Conservation (phyloP, 345 rosid genomes). For the Gossypium arboreum region DNA sequence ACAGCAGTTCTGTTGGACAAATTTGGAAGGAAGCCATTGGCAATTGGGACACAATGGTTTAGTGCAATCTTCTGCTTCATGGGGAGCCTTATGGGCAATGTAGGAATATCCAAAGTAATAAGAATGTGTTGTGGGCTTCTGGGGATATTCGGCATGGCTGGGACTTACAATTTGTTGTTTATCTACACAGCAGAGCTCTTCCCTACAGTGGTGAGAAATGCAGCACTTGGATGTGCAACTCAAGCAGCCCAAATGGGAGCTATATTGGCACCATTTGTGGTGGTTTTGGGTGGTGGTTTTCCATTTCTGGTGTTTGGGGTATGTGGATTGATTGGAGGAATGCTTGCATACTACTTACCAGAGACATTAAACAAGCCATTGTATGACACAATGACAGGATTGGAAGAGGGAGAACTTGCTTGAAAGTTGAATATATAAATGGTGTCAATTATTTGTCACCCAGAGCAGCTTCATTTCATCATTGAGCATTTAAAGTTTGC, state of each 20-base stretch:
- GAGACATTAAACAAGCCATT: slow-evolving; percentile 79
- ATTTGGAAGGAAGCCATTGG: slow-evolving; percentile 76
- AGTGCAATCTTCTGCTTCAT: slow-evolving; percentile 65
- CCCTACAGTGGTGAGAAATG: slow-evolving; percentile 90
- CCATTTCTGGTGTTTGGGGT: slow-evolving; percentile 70
- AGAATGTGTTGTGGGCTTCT: slow-evolving; percentile 68
- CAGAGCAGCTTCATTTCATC: background rate
- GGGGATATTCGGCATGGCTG: slow-evolving; percentile 87
- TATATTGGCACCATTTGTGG: slow-evolving; percentile 80
- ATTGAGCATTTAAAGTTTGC: background rate
- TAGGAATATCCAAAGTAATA: slow-evolving; percentile 56
- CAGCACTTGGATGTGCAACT: slow-evolving; percentile 78
- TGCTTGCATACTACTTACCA: slow-evolving; percentile 73
- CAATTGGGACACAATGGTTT: slow-evolving; percentile 75
- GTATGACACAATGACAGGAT: slow-evolving; percentile 80
- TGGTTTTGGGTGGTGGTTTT: slow-evolving; percentile 59
- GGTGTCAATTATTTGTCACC: background rate
- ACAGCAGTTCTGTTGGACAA: slow-evolving; percentile 66
- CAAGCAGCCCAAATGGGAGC: slow-evolving; percentile 91
- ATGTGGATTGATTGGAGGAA: slow-evolving; percentile 65
- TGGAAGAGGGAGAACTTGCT: slow-evolving; percentile 53
- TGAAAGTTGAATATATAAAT: background rate
- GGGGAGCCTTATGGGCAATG: slow-evolving; percentile 39
- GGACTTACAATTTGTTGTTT: slow-evolving; percentile 76
- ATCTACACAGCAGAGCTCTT: slow-evolving; percentile 84